Base-by-base conservation (phyloP, 1,284 basidiomycete genomes). In the Ceraceosorus guamensis region DNA sequence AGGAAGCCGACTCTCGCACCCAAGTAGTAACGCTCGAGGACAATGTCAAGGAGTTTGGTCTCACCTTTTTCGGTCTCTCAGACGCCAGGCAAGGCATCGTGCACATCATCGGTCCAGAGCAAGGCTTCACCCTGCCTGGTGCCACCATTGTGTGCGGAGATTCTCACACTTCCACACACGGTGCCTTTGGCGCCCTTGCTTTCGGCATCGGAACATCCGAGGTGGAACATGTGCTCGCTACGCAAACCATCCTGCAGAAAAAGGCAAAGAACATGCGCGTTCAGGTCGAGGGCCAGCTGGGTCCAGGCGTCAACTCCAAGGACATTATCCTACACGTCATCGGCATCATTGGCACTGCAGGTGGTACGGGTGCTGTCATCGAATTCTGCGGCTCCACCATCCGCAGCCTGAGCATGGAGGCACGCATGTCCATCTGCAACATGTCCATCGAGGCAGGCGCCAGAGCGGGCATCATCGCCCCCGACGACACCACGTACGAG, bases 371-470 rank as follows among this genome's bases (percentile, higher is more conserved):
- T 39, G 58, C 61, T 46, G 73, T 75, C 37, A 70, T 75, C 55
- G 73, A 75, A 56, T 75, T 61, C 57, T 66, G 65, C 49, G 73
- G 73, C 11, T 67, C 70, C 24, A 60, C 73, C 46, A 75, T 75
- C 55, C 63, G 66, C 30, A 39, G 53, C 24, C 67, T 75, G 43
- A 66, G 62, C 41, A 75, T 75, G 71, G 73, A 72, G 59, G 73
- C 66, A 8, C 63, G 73, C 32, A 75, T 75, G 73, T 66, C 64
- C 35, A 74, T 75, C 62, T 75, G 73, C 67, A 75, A 75, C 65
- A 75, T 75, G 73, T 71, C 68, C 43, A 75, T 75, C 58, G 73
- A 75, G 57, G 73, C 70, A 5, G 73, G 73, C 46, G 73, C 71
- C n/a, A 68, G 71, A 48, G 73, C 73, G n/a, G 73, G 73, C 59